Percentiles rank a stretch among this genome's conserved stretches.
These are phyloP conservation scores for Alternaria sp. DNA, from an alignment of 2,329 filamentous ascomycete species.

Conservation along the genomic window DNA sequence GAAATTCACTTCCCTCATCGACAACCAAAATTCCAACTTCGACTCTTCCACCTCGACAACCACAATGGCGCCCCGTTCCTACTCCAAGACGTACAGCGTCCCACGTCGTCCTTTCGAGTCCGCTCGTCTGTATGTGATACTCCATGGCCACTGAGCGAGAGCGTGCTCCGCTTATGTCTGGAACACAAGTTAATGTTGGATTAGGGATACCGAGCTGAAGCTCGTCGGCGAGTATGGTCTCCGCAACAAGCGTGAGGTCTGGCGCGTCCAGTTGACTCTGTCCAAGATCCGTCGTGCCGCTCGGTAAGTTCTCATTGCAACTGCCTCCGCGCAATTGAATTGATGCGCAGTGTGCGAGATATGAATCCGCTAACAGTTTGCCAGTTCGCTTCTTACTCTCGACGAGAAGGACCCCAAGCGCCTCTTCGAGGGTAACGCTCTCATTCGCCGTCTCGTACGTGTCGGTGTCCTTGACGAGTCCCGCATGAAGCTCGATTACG, in stretches of 20 bases:
- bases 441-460: slow-evolving; percentile 99
- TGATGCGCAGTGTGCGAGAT: slow-evolving; percentile 20
- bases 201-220: slow-evolving; percentile 99
- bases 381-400: slow-evolving; percentile 98
- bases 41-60: slow-evolving; percentile 47
- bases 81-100: slow-evolving; percentile 99
- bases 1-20: too few species aligned
- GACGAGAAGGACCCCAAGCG: slow-evolving; percentile 99
- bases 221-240: slow-evolving; percentile 99
- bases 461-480: slow-evolving; percentile 99
- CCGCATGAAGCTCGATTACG: slow-evolving; percentile 99
- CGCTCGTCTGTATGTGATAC: slow-evolving; percentile 94
- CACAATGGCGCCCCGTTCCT: slow-evolving; percentile 68
- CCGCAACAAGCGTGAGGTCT: slow-evolving; percentile 99
- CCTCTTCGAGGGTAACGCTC: slow-evolving; percentile 99
- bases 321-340: slow-evolving; percentile 7
- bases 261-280: slow-evolving; percentile 98
- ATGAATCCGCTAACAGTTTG: slow-evolving; percentile 25
- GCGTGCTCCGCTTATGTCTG: slow-evolving; percentile 99
- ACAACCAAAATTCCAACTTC: too few species aligned
- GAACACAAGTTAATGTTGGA: slow-evolving; percentile 71
- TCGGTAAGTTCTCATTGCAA: slow-evolving; percentile 70
- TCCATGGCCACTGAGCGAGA: slow-evolving; percentile 94
- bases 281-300: slow-evolving; percentile 99
- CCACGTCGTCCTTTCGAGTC: slow-evolving; percentile 98